A percentile compares a stretch with the other conserved stretches of the same genome.
phyloP scores from a whole-genome alignment of 768 basidiomycete genomes.

The Psilocybe azurescens region DNA sequence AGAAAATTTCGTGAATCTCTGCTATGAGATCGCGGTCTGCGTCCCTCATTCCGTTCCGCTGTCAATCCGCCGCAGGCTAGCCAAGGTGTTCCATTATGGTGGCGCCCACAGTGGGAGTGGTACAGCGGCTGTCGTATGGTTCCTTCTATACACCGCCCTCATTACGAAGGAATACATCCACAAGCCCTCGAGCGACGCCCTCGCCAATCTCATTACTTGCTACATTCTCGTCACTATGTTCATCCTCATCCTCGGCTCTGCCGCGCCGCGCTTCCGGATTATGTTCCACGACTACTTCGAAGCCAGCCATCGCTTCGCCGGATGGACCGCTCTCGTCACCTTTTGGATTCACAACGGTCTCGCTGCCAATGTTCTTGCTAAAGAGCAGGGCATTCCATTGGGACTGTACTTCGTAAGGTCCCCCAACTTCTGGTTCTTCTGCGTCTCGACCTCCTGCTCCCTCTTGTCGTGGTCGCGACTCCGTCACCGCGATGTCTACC shows the following conservation, averaged over 20 bases:
- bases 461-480: slow-evolving; percentile 58
- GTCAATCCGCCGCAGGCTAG: slow-evolving; percentile 49
- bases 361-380: slow-evolving; percentile 38
- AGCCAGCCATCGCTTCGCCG: slow-evolving; percentile 57
- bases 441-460: slow-evolving; percentile 40
- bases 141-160: slow-evolving; percentile 52
- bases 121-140: slow-evolving; percentile 57
- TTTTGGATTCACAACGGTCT: slow-evolving; percentile 53
- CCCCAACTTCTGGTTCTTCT: slow-evolving; percentile 53
- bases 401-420: slow-evolving; percentile 48
- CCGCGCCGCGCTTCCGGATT: slow-evolving; percentile 51
- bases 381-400: slow-evolving; percentile 36
- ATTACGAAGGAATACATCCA: slow-evolving; percentile 40
- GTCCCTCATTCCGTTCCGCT: slow-evolving; percentile 42
- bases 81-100: slow-evolving; percentile 59
- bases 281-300: slow-evolving; percentile 60
- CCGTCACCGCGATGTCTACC: slow-evolving; percentile 50
- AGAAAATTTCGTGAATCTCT: slow-evolving; percentile 58
- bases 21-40: slow-evolving; percentile 50
- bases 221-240: slow-evolving; percentile 54
- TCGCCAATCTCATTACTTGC: slow-evolving; percentile 39
- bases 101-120: slow-evolving; percentile 61
- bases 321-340: slow-evolving; percentile 54
- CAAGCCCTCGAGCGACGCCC: slow-evolving; percentile 29
- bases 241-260: slow-evolving; percentile 49